Base-by-base conservation (phyloP, 495 filamentous ascomycete species). In the Aspergillus nidulans region DNA sequence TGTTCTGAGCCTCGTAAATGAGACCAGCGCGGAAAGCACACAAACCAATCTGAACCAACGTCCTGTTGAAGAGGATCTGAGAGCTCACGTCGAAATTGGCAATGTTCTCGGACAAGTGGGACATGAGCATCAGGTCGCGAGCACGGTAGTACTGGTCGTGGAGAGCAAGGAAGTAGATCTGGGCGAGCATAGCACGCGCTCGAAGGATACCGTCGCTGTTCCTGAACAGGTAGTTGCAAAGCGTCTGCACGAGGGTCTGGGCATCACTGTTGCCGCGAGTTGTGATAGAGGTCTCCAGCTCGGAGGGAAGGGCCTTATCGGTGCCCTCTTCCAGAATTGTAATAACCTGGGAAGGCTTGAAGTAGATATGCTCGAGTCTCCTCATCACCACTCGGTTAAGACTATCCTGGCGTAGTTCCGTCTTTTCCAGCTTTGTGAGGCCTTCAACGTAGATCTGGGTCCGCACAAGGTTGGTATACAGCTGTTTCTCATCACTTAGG, bases 41-140 rank as follows among this genome's bases (percentile, higher is more conserved):
- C 45, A 99, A 88, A 60, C 94, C 94, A 41, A 97, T 94, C 75
- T 99, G 94, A 34, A 97, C 95, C 20, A 99, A 81, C 13, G 94
- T 96, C 48, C 94, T 86, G 81, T 99, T 99, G 85, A 92, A 99
- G 52, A 97, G 88, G 57, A 99, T 99, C 72, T 99, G 94, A 30
- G 89, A 96, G 72, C 85, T 88, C 63, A 99, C 86, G 64, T 97
- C 94, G 69, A 97, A 97, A 71, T 86, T 95, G 70, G 80, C 76
- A 70, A 97, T 97, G 58, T 85, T 95, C 76, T 99, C 94, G 65
- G 96, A 90, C 64, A 99, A 75, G 75, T 99, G 94, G n/a, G 95
- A 97, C 88, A 97, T 97, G 66, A 99, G 83, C 87, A 97, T 92
- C 85, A 97, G 89, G 70, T 99, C 94, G 62, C 95, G 90, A 64